Evolutionary conservation across 345 rosid species (phyloP).

Genomic region (Psidium guajava): DNA sequence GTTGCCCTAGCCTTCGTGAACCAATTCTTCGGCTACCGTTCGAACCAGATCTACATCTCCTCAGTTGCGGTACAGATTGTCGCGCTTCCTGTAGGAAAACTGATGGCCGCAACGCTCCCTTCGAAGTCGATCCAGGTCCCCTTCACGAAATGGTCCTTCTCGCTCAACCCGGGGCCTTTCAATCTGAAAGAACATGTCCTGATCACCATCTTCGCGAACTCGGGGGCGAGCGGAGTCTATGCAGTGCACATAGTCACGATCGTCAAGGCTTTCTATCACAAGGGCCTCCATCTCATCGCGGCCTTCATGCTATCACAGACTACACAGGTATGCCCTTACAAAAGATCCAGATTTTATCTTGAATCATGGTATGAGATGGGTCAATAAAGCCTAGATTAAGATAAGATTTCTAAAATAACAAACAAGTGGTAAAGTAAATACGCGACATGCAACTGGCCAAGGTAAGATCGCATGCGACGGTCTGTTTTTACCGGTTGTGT

Average conservation of each 20-base stretch:
- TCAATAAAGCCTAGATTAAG: not conserved
- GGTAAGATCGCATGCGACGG: not conserved
- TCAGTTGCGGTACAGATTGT: slow-evolving; percentile 35
- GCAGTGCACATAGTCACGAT: slow-evolving; percentile 32
- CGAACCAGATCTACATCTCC: slow-evolving; percentile 17
- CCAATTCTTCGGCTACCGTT: slow-evolving; percentile 39
- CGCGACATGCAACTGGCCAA: too few relatives aligned
- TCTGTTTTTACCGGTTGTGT: not conserved
- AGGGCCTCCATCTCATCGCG: slow-evolving; percentile 11
- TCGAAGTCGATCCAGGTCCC: slow-evolving; percentile 12
- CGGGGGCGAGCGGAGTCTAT: slow-evolving; percentile 26
- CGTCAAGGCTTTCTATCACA: slow-evolving; percentile 27
- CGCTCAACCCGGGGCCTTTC: slow-evolving; percentile 51
- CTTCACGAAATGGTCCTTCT: slow-evolving; percentile 26
- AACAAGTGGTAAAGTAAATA: not conserved
- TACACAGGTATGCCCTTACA: slow-evolving; percentile 21
- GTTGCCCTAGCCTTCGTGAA: slow-evolving; percentile 22
- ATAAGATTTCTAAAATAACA: not conserved
- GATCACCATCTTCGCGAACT: slow-evolving; percentile 38
- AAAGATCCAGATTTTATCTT: not conserved
- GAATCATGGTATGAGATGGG: not conserved
- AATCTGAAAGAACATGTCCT: slow-evolving; percentile 49
- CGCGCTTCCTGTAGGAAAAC: slow-evolving; percentile 21
- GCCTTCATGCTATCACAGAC: slow-evolving; percentile 26
- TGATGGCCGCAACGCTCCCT: slow-evolving; percentile 36